Evolutionary conservation across 2,329 filamentous ascomycete genomes (phyloP).

Genomic region (Neonectria faginata): DNA sequence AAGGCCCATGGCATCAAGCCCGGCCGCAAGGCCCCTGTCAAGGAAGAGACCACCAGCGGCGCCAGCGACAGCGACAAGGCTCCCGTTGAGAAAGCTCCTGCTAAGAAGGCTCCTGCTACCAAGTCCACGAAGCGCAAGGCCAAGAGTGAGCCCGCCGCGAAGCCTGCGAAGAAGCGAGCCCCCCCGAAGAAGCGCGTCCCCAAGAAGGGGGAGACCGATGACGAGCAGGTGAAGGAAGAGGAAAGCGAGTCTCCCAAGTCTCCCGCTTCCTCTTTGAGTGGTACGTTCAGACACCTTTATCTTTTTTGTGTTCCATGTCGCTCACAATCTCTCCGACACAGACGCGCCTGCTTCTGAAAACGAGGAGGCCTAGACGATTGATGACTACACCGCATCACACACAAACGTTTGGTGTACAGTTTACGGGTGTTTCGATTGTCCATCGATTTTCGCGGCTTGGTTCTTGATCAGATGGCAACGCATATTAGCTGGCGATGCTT

Average conservation of each 20-base stretch:
- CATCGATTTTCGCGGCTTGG: conserved; percentile 1
- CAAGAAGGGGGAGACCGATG: conserved; percentile 43
- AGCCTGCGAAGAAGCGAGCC: conserved; percentile 45
- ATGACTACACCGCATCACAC: not conserved
- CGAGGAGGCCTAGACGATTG: conserved; percentile 19
- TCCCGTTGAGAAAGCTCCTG: not conserved
- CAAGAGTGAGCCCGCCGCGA: conserved; percentile 24
- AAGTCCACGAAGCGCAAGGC: conserved; percentile 17
- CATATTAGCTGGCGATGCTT: conserved; percentile 4
- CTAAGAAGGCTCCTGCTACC: not conserved
- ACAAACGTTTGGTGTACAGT: not conserved
- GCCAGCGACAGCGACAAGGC: conserved; percentile 46
- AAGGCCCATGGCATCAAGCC: conserved; percentile 65
- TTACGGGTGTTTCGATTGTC: not conserved
- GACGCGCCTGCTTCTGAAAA: conserved; percentile 36
- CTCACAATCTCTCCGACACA: conserved; percentile 6
- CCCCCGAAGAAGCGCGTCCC: conserved; percentile 38
- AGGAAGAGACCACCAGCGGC: conserved; percentile 19
- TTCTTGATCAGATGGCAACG: conserved; percentile 5
- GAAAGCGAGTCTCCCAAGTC: conserved; percentile 27
- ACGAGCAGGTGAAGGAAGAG: conserved; percentile 42
- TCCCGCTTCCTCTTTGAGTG: conserved; percentile 34
- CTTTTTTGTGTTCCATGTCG: not conserved
- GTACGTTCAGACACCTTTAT: conserved; percentile 24
- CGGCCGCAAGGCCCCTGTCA: conserved; percentile 16